Evolutionary conservation across 257 asterid species (phyloP).

Genomic region (Sherardia arvensis): DNA sequence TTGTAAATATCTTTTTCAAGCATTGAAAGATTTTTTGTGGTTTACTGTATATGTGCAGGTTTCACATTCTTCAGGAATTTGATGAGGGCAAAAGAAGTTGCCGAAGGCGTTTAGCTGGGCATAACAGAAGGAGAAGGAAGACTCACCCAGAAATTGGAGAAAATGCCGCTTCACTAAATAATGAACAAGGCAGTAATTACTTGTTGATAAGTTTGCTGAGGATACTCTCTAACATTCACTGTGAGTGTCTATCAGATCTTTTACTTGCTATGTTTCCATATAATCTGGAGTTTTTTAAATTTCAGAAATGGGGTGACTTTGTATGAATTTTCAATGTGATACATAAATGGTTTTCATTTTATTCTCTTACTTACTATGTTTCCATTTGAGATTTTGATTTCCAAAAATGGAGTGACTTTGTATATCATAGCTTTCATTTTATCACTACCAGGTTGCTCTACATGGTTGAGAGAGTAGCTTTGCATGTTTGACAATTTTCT

Average conservation of each 20-base stretch:
- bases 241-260: conserved; percentile 48
- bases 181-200: conserved; percentile 59
- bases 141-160: conserved; percentile 70
- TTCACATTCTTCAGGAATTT: conserved; percentile 81
- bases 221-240: conserved; percentile 72
- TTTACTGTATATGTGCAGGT: conserved; percentile 34
- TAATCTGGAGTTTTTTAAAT: too few species aligned
- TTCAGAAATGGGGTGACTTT: neutral
- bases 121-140: conserved; percentile 77
- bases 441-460: too few species aligned
- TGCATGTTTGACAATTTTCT: neutral
- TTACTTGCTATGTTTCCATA: neutral
- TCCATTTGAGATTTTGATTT: too few species aligned
- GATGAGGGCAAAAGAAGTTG: conserved; percentile 96
- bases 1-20: too few species aligned
- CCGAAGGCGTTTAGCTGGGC: conserved; percentile 91
- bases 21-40: neutral
- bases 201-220: conserved; percentile 68
- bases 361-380: too few species aligned
- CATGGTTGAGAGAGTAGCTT: too few species aligned
- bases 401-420: too few species aligned
- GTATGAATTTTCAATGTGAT: neutral
- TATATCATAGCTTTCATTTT: too few species aligned
- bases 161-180: conserved; percentile 34
- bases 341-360: too few species aligned